These are phyloP conservation scores for Schizopora paradoxa DNA, from an alignment of 1,284 basidiomycete species.

Conservation along the genomic window DNA sequence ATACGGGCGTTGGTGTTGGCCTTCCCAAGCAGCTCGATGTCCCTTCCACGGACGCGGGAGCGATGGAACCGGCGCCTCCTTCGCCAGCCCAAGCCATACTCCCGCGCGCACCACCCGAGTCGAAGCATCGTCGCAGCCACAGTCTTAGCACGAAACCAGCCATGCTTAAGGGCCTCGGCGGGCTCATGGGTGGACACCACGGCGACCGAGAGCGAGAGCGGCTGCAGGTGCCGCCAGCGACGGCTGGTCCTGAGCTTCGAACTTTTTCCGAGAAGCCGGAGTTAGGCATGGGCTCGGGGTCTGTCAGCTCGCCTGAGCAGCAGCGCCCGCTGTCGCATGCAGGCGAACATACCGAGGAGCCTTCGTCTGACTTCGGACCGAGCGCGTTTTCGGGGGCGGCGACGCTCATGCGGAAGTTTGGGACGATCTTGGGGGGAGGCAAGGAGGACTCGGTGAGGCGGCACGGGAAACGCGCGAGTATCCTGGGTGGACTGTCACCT, in stretches of 20 bases:
- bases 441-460: slow-evolving; percentile 37
- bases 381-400: slow-evolving; percentile 42
- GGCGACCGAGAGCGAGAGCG: no score
- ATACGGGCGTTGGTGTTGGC: slow-evolving; percentile 30
- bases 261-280: slow-evolving; percentile 40
- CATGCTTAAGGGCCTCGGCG: slow-evolving; percentile 31
- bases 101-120: slow-evolving; percentile 60
- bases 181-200: slow-evolving; percentile 38
- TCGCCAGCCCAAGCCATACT: slow-evolving; percentile 32
- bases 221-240: slow-evolving; percentile 40
- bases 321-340: slow-evolving; percentile 28
- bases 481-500: slow-evolving; percentile 43
- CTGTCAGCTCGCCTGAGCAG: slow-evolving; percentile 23
- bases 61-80: slow-evolving; percentile 34
- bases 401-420: slow-evolving; percentile 70
- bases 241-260: slow-evolving; percentile 52
- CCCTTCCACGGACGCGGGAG: neutral
- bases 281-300: slow-evolving; percentile 27
- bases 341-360: slow-evolving; percentile 14
- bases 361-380: slow-evolving; percentile 12
- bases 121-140: slow-evolving; percentile 66
- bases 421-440: slow-evolving; percentile 49
- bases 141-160: slow-evolving; percentile 70
- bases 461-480: slow-evolving; percentile 43
- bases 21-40: slow-evolving; percentile 22